phyloP scores from a whole-genome alignment of 2,329 filamentous ascomycete species.

The Bipolaris cookei region DNA sequence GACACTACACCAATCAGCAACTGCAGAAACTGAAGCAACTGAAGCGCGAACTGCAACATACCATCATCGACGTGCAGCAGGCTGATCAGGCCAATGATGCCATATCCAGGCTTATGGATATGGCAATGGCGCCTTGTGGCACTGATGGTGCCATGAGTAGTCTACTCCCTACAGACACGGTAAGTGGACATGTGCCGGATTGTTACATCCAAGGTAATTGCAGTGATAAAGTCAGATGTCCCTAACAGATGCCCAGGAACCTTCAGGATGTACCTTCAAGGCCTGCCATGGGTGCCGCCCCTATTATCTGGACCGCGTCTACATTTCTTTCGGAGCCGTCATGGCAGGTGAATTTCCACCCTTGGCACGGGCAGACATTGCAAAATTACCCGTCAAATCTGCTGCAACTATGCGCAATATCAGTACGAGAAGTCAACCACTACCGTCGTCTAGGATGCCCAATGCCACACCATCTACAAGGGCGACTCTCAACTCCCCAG shows the following conservation, averaged over 20 bases:
- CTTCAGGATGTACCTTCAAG: conserved; percentile 50
- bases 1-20: conserved; percentile 43
- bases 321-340: conserved; percentile 54
- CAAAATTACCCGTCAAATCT: conserved; percentile 46
- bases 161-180: conserved; percentile 17
- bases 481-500: conserved; percentile 15
- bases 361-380: conserved; percentile 40
- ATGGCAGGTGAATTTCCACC: conserved; percentile 46
- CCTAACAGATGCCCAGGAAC: conserved; percentile 12
- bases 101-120: conserved; percentile 20
- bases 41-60: conserved; percentile 41
- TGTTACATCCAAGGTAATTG: not conserved
- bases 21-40: conserved; percentile 40
- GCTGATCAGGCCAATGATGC: conserved; percentile 27
- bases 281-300: conserved; percentile 60
- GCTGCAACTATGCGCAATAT: conserved; percentile 45
- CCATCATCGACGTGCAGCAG: conserved; percentile 32
- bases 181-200: conserved; percentile 11
- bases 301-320: conserved; percentile 56
- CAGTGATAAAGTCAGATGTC: not conserved
- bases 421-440: conserved; percentile 20
- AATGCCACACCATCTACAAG: conserved; percentile 14
- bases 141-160: conserved; percentile 31
- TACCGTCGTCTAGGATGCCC: conserved; percentile 1
- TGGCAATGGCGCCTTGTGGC: conserved; percentile 20